phyloP scores from a whole-genome alignment of 495 filamentous ascomycete genomes.

The Bombardia bombarda region DNA sequence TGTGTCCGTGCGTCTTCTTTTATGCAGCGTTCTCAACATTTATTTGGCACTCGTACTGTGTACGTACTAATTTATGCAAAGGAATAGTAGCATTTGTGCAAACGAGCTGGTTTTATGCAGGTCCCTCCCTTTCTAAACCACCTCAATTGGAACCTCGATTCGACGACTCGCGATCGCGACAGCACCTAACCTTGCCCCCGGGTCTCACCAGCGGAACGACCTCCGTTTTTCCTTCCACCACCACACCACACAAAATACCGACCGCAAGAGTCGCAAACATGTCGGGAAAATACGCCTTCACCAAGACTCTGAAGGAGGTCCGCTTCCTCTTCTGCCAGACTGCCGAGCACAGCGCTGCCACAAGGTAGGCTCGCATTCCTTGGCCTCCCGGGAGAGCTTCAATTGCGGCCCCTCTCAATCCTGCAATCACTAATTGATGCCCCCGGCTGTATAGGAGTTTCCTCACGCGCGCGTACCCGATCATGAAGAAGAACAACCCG shows the following conservation, averaged over 20 bases:
- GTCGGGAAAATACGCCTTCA: constrained; percentile 89
- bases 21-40: too few relatives aligned
- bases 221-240: constrained; percentile 1
- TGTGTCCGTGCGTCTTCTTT: not conserved
- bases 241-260: constrained; percentile 7
- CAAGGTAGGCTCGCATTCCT: constrained; percentile 68
- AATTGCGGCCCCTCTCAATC: not conserved
- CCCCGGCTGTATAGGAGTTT: constrained; percentile 56
- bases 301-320: constrained; percentile 82
- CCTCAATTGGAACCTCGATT: too few relatives aligned
- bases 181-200: too few relatives aligned
- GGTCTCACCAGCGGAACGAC: too few relatives aligned
- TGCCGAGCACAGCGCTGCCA: constrained; percentile 75
- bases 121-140: too few relatives aligned
- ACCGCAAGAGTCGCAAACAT: too few relatives aligned
- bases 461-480: constrained; percentile 84
- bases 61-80: not conserved
- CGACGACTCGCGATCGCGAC: too few relatives aligned
- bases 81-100: not conserved
- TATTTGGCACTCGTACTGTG: too few relatives aligned
- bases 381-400: not conserved
- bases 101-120: too few relatives aligned
- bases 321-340: constrained; percentile 96
- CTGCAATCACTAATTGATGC: not conserved
- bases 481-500: constrained; percentile 99